Evolutionary conservation across 768 basidiomycete genomes (phyloP).

Genomic region (Calvatia gigantea): DNA sequence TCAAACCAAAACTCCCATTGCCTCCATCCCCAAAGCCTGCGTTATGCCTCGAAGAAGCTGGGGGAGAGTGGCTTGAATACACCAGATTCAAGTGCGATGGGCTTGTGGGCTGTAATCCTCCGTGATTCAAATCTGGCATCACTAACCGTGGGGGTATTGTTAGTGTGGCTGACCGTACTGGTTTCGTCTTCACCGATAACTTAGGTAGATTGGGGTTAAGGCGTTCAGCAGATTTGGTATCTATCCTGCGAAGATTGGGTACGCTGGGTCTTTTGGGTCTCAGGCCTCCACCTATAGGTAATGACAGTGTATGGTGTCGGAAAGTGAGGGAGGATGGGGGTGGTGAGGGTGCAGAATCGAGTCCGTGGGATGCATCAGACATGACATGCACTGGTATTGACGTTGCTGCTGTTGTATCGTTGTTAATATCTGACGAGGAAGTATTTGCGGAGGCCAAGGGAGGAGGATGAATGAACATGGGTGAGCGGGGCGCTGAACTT

Average conservation of each 20-base stretch:
- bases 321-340: constrained; percentile 64
- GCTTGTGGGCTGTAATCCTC: constrained; percentile 34
- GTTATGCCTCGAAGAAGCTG: not conserved
- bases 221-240: constrained; percentile 56
- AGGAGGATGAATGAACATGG: constrained; percentile 56
- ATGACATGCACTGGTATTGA: constrained; percentile 11
- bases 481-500: constrained; percentile 39
- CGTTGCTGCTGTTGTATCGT: constrained; percentile 5
- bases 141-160: constrained; percentile 44
- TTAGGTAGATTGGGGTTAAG: constrained; percentile 46
- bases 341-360: constrained; percentile 56
- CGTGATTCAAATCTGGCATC: constrained; percentile 18
- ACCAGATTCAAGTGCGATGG: constrained; percentile 60
- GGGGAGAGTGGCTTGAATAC: constrained; percentile 53
- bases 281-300: constrained; percentile 37
- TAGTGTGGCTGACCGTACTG: constrained; percentile 57
- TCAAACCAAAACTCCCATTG: constrained; percentile 19
- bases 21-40: constrained; percentile 5
- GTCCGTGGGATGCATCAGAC: constrained; percentile 20
- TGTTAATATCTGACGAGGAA: constrained; percentile 16
- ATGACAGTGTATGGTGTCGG: constrained; percentile 36
- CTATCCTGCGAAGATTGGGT: constrained; percentile 57
- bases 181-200: constrained; percentile 58
- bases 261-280: constrained; percentile 41
- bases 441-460: constrained; percentile 34